Conservation (phyloP, 176 grass and related monocot species). For the Lolium perenne region DNA sequence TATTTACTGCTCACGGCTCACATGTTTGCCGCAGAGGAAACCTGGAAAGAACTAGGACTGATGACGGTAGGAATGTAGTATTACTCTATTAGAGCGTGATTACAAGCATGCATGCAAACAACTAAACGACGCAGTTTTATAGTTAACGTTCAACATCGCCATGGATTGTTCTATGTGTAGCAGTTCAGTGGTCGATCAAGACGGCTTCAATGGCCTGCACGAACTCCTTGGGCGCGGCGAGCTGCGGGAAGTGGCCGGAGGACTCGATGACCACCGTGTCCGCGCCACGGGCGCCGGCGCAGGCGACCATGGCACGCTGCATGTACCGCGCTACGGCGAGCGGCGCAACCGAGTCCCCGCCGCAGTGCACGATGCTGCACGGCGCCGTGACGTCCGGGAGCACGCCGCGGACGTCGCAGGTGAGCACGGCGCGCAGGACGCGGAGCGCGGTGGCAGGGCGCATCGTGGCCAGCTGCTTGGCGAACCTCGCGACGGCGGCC, state of each 20-base stretch:
- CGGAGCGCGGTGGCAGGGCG: constrained; percentile 54
- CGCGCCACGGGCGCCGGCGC: constrained; percentile 24
- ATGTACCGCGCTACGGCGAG: constrained; percentile 68
- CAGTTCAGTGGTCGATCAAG: constrained; percentile 40
- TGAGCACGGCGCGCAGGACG: constrained; percentile 64
- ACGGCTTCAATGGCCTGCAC: constrained; percentile 56
- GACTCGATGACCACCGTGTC: constrained; percentile 53
- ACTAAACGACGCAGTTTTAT: not conserved
- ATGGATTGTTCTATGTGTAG: not conserved
- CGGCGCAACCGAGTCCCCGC: constrained; percentile 57
- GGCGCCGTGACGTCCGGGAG: constrained; percentile 53
- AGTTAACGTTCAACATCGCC: not conserved
- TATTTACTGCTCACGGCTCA: not conserved
- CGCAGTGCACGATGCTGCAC: constrained; percentile 70
- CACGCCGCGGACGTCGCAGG: constrained; percentile 53
- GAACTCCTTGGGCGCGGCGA: constrained; percentile 59
- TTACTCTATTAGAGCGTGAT: not conserved
- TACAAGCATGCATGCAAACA: constrained; percentile 24
- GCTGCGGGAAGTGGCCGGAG: constrained; percentile 75
- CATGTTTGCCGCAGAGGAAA: constrained; percentile 21
- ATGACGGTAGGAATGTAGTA: not conserved
- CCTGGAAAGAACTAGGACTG: not conserved
- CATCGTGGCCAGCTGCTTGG: constrained; percentile 64
- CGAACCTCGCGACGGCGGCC: constrained; percentile 36
- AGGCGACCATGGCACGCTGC: constrained; percentile 47